Percentiles rank a stretch among this genome's conserved stretches.
Evolutionary conservation across 345 rosid species (phyloP).

Genomic region (Lumnitzera littorea): DNA sequence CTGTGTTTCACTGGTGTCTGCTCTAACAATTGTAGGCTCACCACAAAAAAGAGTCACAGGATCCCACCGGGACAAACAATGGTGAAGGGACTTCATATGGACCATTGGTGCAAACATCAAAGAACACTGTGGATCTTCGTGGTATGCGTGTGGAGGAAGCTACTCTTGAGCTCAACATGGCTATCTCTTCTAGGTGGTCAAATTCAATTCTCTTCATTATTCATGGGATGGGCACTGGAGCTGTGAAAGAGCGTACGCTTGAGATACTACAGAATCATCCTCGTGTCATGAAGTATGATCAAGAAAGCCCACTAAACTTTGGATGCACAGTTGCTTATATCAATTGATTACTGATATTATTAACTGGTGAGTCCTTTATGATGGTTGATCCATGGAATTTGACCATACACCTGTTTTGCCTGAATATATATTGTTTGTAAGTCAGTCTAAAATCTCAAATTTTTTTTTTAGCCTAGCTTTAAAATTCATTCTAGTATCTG

Average conservation of each 20-base stretch:
- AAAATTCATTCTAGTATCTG: too few relatives aligned
- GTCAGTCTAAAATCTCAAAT: too few relatives aligned
- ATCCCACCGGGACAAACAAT: slow-evolving; percentile 10
- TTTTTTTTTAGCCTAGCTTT: too few relatives aligned
- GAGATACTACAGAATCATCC: slow-evolving; percentile 50
- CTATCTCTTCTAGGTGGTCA: slow-evolving; percentile 39
- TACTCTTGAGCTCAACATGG: slow-evolving; percentile 52
- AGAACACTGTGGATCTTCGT: slow-evolving; percentile 75
- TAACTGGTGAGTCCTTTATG: slow-evolving; percentile 3
- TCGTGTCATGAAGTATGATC: slow-evolving; percentile 55
- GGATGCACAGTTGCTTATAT: slow-evolving; percentile 91
- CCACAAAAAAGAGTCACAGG: slow-evolving; percentile 25
- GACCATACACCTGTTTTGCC: too few relatives aligned
- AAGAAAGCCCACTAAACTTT: slow-evolving; percentile 68
- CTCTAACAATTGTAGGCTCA: slow-evolving; percentile 14
- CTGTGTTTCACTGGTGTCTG: too few relatives aligned
- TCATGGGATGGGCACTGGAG: slow-evolving; percentile 84
- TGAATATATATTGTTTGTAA: too few relatives aligned
- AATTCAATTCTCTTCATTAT: slow-evolving; percentile 54
- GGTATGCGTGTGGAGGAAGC: slow-evolving; percentile 86
- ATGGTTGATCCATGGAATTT: slow-evolving; percentile 3
- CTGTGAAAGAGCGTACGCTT: slow-evolving; percentile 55
- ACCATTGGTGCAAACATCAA: slow-evolving; percentile 53
- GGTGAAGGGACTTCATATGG: slow-evolving; percentile 28
- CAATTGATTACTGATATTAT: slow-evolving; percentile 26